These are phyloP conservation scores for Hypoxylon fragiforme DNA, from an alignment of 495 filamentous ascomycete species.

Conservation along the genomic window DNA sequence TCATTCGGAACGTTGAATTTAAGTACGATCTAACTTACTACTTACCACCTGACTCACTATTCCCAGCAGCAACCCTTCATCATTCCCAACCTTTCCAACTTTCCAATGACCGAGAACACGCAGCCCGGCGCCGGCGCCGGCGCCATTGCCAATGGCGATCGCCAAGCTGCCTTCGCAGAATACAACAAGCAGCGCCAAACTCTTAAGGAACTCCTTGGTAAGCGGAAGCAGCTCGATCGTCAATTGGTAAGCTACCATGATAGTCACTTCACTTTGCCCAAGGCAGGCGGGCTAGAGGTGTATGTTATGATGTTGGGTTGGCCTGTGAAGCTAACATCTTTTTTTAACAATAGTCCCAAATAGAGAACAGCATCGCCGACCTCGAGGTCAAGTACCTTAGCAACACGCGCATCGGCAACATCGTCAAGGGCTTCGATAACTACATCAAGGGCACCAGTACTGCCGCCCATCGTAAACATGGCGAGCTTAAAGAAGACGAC, in stretches of 20 bases:
- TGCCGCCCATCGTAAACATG: conserved; percentile 53
- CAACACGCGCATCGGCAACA: conserved; percentile 87
- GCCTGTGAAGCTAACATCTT: conserved; percentile 1
- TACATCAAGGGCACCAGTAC: conserved; percentile 81
- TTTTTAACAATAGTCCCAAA: conserved; percentile 30
- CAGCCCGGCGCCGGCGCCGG: conserved; percentile 42
- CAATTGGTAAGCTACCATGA: conserved; percentile 43
- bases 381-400: conserved; percentile 89
- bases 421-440: conserved; percentile 95
- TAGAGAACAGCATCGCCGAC: conserved; percentile 81
- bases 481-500: conserved; percentile 54
- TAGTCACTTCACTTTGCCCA: too few species aligned
- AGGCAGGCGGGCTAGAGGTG: too few species aligned
- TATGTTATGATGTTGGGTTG: too few species aligned
- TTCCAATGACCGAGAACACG: conserved; percentile 58
- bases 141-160: conserved; percentile 38
- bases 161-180: conserved; percentile 46
- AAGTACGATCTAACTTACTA: too few species aligned
- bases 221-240: conserved; percentile 48
- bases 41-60: too few species aligned
- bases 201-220: conserved; percentile 52
- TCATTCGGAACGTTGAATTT: too few species aligned
- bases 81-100: neutral
- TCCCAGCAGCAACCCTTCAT: neutral
- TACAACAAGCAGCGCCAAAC: conserved; percentile 56